Percentiles rank a stretch among this genome's conserved stretches.
Evolutionary conservation across 371 early-diverging fungal species (phyloP).

Genomic region (Mucor irregularis): DNA sequence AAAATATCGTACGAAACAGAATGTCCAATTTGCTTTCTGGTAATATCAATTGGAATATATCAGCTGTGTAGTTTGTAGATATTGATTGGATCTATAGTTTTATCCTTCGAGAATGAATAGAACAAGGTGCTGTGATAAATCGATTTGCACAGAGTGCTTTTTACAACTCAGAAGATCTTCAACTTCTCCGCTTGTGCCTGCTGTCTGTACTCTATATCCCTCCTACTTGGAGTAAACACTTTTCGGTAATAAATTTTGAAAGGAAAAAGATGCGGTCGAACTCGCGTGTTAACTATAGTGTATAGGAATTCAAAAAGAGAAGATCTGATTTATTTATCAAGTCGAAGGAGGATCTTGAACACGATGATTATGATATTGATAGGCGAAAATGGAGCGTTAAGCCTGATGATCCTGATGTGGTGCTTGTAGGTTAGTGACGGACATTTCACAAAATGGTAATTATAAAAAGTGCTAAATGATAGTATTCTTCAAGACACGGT

Average conservation of each 20-base stretch:
- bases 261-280: not conserved
- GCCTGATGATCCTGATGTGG: slow-evolving; percentile 33
- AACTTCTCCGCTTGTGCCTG: slow-evolving; percentile 45
- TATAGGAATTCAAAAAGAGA: slow-evolving; percentile 20
- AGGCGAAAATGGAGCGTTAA: slow-evolving; percentile 18
- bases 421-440: slow-evolving; percentile 26
- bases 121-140: slow-evolving; percentile 86
- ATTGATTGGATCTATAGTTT: slow-evolving; percentile 47
- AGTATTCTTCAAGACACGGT: slow-evolving; percentile 5
- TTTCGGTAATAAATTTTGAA: slow-evolving; percentile 7
- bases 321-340: slow-evolving; percentile 9
- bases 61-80: not conserved
- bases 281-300: too few relatives aligned
- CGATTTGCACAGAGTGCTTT: slow-evolving; percentile 93
- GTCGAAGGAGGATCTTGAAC: not conserved
- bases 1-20: slow-evolving; percentile 51
- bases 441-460: not conserved
- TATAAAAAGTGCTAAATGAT: not conserved
- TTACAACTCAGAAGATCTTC: slow-evolving; percentile 80
- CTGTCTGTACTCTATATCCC: slow-evolving; percentile 71
- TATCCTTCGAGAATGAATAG: slow-evolving; percentile 90
- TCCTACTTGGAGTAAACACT: slow-evolving; percentile 27
- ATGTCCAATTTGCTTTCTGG: slow-evolving; percentile 92
- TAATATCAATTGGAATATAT: slow-evolving; percentile 25
- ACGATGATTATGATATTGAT: not conserved